Percentiles rank a stretch among this genome's conserved stretches.
phyloP scores from a whole-genome alignment of 169 alveolate species.

The Plasmodium vinckei region DNA sequence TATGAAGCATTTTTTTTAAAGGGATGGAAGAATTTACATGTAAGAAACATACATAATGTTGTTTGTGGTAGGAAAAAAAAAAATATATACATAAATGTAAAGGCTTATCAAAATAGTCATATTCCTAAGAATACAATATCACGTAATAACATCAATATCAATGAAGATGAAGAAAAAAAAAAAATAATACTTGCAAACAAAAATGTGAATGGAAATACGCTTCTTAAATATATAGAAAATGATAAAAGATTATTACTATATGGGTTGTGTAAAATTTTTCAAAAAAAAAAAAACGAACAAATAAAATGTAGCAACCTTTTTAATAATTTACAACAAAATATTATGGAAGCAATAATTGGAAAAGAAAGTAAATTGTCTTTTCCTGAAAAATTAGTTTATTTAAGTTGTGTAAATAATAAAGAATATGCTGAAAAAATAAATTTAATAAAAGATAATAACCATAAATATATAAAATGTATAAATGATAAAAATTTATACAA shows the following conservation, averaged over 20 bases:
- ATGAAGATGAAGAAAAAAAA: no score
- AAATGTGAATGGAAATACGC: conserved; percentile 17
- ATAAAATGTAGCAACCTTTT: not conserved
- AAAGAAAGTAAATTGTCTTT: not conserved
- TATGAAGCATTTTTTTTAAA: no score
- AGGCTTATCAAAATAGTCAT: no score
- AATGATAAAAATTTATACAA: conserved; percentile 36
- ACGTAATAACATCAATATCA: no score
- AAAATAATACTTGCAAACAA: conserved; percentile 6
- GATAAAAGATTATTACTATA: conserved; percentile 41
- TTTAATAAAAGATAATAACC: conserved; percentile 9
- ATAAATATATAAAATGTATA: conserved; percentile 4
- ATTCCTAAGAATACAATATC: no score
- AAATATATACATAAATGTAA: no score
- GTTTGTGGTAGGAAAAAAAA: no score
- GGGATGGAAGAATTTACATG: no score
- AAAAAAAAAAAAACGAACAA: conserved; percentile 10
- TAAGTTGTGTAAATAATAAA: conserved; percentile 46
- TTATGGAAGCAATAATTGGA: conserved; percentile 7
- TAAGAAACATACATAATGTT: no score
- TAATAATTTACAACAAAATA: conserved; percentile 5
- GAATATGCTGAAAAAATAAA: conserved; percentile 48
- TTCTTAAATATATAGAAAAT: conserved; percentile 28
- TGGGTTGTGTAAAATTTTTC: conserved; percentile 25
- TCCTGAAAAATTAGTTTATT: conserved; percentile 40